Base-by-base conservation (phyloP, 2,329 filamentous ascomycete genomes). In the Salinomyces thailandicus region DNA sequence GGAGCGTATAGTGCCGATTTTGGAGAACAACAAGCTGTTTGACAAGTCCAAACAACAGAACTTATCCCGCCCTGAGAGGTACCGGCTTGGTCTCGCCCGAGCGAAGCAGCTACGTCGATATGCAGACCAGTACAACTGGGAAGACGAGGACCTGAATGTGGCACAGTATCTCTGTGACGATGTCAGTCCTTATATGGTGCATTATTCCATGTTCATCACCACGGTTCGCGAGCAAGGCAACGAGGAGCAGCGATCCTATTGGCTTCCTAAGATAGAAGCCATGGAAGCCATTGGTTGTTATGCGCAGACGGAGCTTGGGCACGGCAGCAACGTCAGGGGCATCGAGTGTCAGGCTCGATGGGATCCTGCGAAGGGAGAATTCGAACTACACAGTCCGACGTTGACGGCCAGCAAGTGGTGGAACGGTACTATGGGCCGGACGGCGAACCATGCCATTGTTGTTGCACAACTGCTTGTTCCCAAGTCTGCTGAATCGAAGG, bases 371-470 rank as follows among this genome's bases (percentile, higher is more conserved):
- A 55, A 53, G 5, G 64, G 65, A 40, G 61, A 68, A 20, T 72
- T 72, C 39, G 54, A 66, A 19, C 56, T 72, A 11, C 67, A 71
- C 49, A 71, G 67, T 42, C 69, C 69, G 8, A 65, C 64, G 17
- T 49, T 72, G 14, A 71, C 68, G 1, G 64, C 69, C 2, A 69
- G 63, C 45, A 72, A 72, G 51, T 72, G 67, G 68, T 72, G 69
- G 68, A 71, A 72, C 49, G 69, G 68, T 1, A 62, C 62, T 1
- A 60, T 72, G 55, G 68, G 68, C 2, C 57, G 67, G 16, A 69
- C 66, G n/a, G 69, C 68, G n/a, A 71, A 69, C 37, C 67, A 72
- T 57, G 64, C 68, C 18, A 70, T 73, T 41, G 67, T 72, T 1
- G 66, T 72, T 13, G 69, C 69, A 26, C 69, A 71, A 41, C 51